Percentiles rank a stretch among this genome's conserved stretches.
These are phyloP conservation scores for Toxoplasma gondii DNA, from an alignment of 169 alveolate species.

Conservation along the genomic window DNA sequence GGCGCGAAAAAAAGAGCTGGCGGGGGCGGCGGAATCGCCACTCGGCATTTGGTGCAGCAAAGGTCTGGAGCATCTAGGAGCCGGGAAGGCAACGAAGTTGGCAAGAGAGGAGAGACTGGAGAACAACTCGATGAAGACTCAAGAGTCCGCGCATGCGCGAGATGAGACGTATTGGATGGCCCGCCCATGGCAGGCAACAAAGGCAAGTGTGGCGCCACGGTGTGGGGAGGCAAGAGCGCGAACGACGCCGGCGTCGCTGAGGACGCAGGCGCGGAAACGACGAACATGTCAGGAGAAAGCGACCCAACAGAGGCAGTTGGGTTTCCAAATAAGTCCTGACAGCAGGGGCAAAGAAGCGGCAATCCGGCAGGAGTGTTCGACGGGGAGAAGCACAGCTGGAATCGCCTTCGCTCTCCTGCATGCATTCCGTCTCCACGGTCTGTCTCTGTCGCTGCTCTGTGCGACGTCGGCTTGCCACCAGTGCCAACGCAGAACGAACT, in stretches of 20 bases:
- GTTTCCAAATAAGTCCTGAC: neutral
- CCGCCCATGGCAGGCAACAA: neutral
- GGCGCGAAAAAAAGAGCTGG: neutral
- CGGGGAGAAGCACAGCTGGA: too few species aligned
- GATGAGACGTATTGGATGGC: neutral
- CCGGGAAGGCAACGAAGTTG: neutral
- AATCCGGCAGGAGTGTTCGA: neutral
- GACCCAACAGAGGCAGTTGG: neutral
- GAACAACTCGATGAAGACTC: too few species aligned
- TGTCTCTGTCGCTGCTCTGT: too few species aligned
- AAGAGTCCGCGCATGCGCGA: too few species aligned
- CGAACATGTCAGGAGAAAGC: neutral
- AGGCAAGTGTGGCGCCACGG: neutral
- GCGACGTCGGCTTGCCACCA: too few species aligned
- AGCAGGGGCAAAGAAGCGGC: neutral
- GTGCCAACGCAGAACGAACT: too few species aligned
- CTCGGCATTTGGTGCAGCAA: neutral
- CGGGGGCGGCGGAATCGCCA: neutral
- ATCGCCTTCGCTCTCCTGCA: too few species aligned
- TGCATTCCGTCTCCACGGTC: too few species aligned
- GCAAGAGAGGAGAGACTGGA: neutral
- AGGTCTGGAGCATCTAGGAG: neutral
- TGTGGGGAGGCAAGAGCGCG: neutral
- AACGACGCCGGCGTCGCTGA: neutral
- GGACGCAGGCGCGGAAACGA: neutral